Evolutionary conservation across 306 rosid genomes (phyloP).

Genomic region (Inga laurina): DNA sequence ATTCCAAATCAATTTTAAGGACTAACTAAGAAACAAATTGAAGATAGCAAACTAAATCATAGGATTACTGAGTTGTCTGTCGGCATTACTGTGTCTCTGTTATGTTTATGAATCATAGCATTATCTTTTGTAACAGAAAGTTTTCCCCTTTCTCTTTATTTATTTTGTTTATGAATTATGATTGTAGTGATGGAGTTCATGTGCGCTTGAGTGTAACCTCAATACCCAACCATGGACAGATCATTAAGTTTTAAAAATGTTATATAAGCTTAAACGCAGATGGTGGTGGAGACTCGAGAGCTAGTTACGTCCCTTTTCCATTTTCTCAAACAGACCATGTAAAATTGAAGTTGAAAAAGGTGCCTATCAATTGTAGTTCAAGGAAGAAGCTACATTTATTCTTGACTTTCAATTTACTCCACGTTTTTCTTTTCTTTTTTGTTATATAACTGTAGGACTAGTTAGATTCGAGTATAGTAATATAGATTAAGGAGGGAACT

Average conservation of each 20-base stretch:
- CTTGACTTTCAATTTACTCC: slow-evolving; percentile 21
- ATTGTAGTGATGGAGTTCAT: background rate
- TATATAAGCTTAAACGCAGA: background rate
- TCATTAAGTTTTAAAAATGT: background rate
- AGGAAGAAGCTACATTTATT: slow-evolving; percentile 25
- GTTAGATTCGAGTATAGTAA: too few relatives aligned
- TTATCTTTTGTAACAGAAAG: too few relatives aligned
- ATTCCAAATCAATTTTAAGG: too few relatives aligned
- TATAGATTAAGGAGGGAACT: too few relatives aligned
- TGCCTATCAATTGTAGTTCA: slow-evolving; percentile 8
- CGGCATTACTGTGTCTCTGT: too few relatives aligned
- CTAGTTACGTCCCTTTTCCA: background rate
- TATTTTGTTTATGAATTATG: background rate
- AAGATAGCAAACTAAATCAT: too few relatives aligned
- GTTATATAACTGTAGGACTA: too few relatives aligned
- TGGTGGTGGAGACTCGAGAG: background rate
- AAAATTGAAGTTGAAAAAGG: slow-evolving; percentile 2
- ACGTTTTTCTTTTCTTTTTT: too few relatives aligned
- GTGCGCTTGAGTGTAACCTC: slow-evolving; percentile 23
- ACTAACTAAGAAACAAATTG: too few relatives aligned
- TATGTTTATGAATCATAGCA: too few relatives aligned
- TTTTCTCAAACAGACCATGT: background rate
- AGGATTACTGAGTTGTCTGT: too few relatives aligned
- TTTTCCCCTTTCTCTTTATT: background rate
- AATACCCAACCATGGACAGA: slow-evolving; percentile 9